phyloP scores from a whole-genome alignment of 768 basidiomycete genomes.

The Mycena floridula region DNA sequence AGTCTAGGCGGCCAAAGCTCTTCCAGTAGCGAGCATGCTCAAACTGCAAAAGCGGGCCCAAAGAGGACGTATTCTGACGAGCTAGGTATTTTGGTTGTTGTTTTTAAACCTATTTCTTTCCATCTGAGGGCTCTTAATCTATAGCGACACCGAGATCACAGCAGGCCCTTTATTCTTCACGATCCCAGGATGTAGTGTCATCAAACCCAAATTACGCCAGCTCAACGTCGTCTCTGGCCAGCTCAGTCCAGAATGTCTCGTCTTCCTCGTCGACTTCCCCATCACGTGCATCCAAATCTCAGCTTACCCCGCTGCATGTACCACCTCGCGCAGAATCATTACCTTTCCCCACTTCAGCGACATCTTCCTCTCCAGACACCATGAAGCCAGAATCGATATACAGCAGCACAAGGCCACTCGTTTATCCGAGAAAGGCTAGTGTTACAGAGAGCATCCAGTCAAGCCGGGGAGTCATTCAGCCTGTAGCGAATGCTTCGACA shows the following conservation, averaged over 20 bases:
- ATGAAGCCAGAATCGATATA: too few relatives aligned
- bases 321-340: conserved; percentile 31
- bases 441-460: conserved; percentile 30
- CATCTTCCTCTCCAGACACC: conserved; percentile 24
- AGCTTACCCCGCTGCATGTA: conserved; percentile 33
- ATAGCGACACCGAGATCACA: too few relatives aligned
- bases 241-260: too few relatives aligned
- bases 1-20: conserved; percentile 1
- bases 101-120: conserved; percentile 10
- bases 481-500: too few relatives aligned
- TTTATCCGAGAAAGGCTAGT: conserved; percentile 29
- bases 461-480: too few relatives aligned
- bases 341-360: conserved; percentile 23
- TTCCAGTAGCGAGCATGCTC: conserved; percentile 4
- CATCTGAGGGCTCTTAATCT: conserved; percentile 9
- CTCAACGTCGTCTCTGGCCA: too few relatives aligned
- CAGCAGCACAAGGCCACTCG: conserved; percentile 1
- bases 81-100: conserved; percentile 21
- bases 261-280: conserved; percentile 13
- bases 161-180: too few relatives aligned
- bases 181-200: too few relatives aligned
- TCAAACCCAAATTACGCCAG: too few relatives aligned
- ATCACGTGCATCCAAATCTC: conserved; percentile 23
- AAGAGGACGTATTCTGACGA: conserved; percentile 32
- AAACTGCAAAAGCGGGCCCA: conserved; percentile 16